These are phyloP conservation scores for Flaveria trinervia DNA, from an alignment of 129 eudicot genomes.

Conservation along the genomic window DNA sequence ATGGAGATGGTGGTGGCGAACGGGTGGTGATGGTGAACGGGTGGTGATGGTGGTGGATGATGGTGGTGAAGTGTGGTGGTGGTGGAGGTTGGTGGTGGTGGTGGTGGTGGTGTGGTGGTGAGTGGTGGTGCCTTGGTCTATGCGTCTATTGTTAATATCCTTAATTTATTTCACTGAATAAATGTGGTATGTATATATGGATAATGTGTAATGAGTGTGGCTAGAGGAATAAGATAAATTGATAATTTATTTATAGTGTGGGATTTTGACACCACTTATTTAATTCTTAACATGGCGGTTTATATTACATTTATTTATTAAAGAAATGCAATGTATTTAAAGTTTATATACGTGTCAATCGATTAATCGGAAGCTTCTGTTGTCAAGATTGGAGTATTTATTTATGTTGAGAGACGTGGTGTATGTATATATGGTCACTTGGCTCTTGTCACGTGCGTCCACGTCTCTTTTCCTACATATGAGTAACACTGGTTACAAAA, in stretches of 20 bases:
- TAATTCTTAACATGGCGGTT: conserved; percentile 29
- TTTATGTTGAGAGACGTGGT: neutral
- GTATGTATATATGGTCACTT: neutral
- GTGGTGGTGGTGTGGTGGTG: conserved; percentile 19
- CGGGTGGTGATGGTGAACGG: conserved; percentile 18
- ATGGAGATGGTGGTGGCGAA: neutral
- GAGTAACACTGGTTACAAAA: too few species aligned
- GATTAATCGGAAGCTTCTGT: too few species aligned
- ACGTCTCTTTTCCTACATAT: neutral
- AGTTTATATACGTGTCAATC: too few species aligned
- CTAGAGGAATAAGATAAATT: too few species aligned
- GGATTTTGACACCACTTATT: neutral
- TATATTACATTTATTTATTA: neutral
- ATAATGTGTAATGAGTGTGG: neutral
- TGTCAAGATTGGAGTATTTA: neutral
- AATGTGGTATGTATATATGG: neutral
- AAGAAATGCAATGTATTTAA: too few species aligned
- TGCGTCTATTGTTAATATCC: conserved; percentile 12
- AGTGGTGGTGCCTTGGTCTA: conserved; percentile 30
- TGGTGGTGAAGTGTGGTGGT: conserved; percentile 25
- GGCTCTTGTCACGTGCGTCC: neutral
- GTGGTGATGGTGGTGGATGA: conserved; percentile 33
- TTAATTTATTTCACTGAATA: neutral
- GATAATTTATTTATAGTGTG: too few species aligned
- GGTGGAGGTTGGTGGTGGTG: conserved; percentile 30